These are phyloP conservation scores for Glycyrrhiza uralensis DNA, from an alignment of 306 rosid species.

Conservation along the genomic window DNA sequence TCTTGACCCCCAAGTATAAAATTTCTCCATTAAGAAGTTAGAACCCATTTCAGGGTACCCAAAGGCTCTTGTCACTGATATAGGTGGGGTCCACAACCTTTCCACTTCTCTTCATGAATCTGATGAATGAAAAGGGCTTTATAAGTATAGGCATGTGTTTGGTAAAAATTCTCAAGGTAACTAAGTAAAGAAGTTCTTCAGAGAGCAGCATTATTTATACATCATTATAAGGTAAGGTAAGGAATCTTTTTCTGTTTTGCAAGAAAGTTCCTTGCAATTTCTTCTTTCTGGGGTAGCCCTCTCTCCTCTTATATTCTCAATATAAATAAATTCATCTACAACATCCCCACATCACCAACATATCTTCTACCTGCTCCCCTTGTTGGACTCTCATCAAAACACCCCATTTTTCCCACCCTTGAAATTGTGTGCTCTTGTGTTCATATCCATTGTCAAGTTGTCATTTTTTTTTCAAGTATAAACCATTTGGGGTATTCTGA, in stretches of 20 bases:
- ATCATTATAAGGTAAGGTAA: slow-evolving; percentile 50
- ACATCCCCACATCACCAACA: slow-evolving; percentile 14
- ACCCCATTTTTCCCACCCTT: not conserved
- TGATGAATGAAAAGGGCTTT: slow-evolving; percentile 22
- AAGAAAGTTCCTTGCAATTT: slow-evolving; percentile 50
- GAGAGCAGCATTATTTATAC: slow-evolving; percentile 24
- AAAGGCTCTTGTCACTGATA: not conserved
- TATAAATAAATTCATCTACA: slow-evolving; percentile 24
- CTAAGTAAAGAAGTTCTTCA: slow-evolving; percentile 22
- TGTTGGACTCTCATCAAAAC: too few relatives aligned
- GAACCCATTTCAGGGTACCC: not conserved
- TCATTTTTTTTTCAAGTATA: not conserved
- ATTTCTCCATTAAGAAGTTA: not conserved
- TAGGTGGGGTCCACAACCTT: slow-evolving; percentile 34
- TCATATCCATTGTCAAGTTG: not conserved
- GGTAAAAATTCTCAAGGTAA: slow-evolving; percentile 24
- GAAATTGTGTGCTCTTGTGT: not conserved
- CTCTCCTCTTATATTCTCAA: not conserved
- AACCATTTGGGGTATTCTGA: not conserved
- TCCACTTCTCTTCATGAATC: slow-evolving; percentile 40
- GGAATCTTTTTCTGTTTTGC: slow-evolving; percentile 41
- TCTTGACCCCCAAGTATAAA: not conserved
- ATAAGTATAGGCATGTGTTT: slow-evolving; percentile 28
- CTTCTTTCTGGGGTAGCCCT: slow-evolving; percentile 24
- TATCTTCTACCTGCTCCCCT: not conserved